Evolutionary conservation across 2,329 filamentous ascomycete species (phyloP).

Genomic region (Ophiostoma sp.): DNA sequence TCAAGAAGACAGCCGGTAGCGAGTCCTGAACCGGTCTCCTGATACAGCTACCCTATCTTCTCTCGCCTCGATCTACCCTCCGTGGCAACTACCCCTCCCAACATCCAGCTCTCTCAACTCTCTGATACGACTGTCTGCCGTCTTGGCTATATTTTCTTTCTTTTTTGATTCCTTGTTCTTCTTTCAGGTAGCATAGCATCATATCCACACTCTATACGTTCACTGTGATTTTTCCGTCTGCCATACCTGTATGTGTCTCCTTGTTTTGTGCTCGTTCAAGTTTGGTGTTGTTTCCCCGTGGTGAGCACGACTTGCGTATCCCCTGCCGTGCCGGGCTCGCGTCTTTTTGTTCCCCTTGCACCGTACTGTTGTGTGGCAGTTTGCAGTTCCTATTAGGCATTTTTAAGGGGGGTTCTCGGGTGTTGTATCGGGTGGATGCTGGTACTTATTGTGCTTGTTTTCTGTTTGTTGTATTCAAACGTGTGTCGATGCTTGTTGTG

Average conservation of each 20-base stretch:
- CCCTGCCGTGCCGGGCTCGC: too few species aligned
- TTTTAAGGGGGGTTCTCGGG: too few species aligned
- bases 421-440: too few species aligned
- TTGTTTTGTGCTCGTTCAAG: neutral
- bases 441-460: too few species aligned
- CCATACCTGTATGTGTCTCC: neutral
- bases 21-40: neutral
- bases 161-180: neutral
- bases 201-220: constrained; percentile 6
- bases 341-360: neutral
- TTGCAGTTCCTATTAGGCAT: too few species aligned
- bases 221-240: neutral
- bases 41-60: neutral
- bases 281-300: too few species aligned
- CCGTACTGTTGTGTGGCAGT: neutral
- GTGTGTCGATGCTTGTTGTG: too few species aligned
- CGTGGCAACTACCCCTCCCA: neutral
- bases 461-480: too few species aligned
- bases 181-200: constrained; percentile 1
- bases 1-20: constrained; percentile 20
- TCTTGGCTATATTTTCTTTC: neutral
- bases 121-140: neutral
- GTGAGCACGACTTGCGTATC: too few species aligned
- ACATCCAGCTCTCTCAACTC: neutral
- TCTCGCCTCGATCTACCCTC: neutral